These are phyloP conservation scores for Talaromyces sp. DNA, from an alignment of 2,329 filamentous ascomycete species.

Conservation along the genomic window DNA sequence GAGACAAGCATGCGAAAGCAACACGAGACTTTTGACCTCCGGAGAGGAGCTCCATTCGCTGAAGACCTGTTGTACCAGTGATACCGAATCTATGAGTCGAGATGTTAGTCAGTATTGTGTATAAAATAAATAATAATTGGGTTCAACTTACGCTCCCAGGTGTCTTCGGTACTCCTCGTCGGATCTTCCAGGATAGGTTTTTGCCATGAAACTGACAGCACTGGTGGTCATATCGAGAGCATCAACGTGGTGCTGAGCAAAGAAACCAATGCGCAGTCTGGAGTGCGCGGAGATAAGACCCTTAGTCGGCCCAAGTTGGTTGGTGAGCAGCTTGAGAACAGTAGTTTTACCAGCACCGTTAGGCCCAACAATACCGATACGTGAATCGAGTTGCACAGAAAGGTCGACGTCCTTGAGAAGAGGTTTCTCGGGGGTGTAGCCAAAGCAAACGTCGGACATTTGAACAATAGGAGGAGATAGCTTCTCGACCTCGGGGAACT, in stretches of 20 bases:
- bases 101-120: background rate
- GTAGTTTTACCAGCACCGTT: conserved; percentile 99
- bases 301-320: conserved; percentile 72
- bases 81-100: conserved; percentile 58
- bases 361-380: conserved; percentile 98
- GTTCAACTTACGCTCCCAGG: conserved; percentile 75
- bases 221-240: conserved; percentile 86
- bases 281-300: conserved; percentile 88
- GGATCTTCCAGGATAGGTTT: conserved; percentile 82
- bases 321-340: conserved; percentile 94
- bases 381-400: conserved; percentile 95
- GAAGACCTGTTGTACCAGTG: conserved; percentile 92
- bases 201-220: conserved; percentile 95
- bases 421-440: conserved; percentile 77
- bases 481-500: conserved; percentile 97
- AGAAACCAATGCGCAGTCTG: conserved; percentile 89
- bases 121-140: background rate
- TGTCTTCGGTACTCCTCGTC: conserved; percentile 97
- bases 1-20: conserved; percentile 91
- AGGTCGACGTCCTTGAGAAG: conserved; percentile 86
- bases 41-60: conserved; percentile 92
- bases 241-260: conserved; percentile 98
- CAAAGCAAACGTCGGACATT: conserved; percentile 90
- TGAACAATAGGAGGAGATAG: conserved; percentile 96
- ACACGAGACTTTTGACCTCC: conserved; percentile 99